Conservation (phyloP, 2,329 filamentous ascomycete species). For the Curvularia lunata region DNA sequence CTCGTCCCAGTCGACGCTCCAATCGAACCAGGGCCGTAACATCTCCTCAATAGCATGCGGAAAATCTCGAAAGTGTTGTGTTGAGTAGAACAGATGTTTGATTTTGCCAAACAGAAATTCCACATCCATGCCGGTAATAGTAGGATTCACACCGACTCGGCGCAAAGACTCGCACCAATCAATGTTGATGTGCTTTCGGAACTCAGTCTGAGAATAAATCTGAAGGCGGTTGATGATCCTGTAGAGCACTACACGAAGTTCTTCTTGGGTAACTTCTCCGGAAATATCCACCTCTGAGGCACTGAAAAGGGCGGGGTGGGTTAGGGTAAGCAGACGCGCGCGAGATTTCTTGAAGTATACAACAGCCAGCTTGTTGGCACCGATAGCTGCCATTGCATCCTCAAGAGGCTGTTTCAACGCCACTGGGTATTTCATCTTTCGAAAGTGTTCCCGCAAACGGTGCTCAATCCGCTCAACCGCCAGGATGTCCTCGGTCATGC, state of each 20-base stretch:
- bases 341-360: conserved; percentile 19
- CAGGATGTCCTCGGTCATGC: conserved; percentile 11
- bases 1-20: conserved; percentile 22
- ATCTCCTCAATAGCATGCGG: conserved; percentile 16
- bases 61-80: conserved; percentile 6
- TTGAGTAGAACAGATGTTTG: conserved; percentile 15
- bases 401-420: conserved; percentile 4
- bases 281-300: conserved; percentile 28
- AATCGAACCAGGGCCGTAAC: conserved; percentile 24
- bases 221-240: conserved; percentile 24
- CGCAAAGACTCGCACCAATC: conserved; percentile 20
- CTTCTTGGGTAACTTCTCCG: conserved; percentile 29
- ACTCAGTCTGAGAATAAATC: neutral
- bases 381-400: conserved; percentile 14
- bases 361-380: conserved; percentile 6
- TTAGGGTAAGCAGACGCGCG: conserved; percentile 25
- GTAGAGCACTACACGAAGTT: conserved; percentile 31
- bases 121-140: conserved; percentile 31
- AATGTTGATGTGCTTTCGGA: conserved; percentile 4
- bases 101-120: conserved; percentile 32
- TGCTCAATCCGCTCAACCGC: conserved; percentile 31
- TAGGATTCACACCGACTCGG: conserved; percentile 30
- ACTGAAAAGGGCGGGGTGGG: conserved; percentile 21
- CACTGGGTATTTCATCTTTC: conserved; percentile 16
- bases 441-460: conserved; percentile 19